Conservation (phyloP, 2,329 filamentous ascomycete species). For the Ceratocystis smalleyi region DNA sequence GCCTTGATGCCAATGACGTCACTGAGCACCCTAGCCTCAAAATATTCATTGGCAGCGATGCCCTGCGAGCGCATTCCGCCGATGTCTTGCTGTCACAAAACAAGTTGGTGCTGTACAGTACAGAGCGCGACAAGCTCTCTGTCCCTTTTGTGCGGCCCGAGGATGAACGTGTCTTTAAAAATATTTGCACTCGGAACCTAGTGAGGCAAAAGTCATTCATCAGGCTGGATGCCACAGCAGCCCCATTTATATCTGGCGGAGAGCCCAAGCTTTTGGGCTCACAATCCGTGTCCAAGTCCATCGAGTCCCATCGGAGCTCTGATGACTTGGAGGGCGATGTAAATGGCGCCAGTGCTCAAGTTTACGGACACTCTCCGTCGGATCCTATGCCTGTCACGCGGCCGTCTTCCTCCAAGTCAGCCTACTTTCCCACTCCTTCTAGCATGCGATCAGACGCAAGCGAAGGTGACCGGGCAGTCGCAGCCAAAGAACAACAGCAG, state of each 20-base stretch:
- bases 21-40: slow-evolving; percentile 37
- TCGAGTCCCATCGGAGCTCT: slow-evolving; percentile 3
- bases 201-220: slow-evolving; percentile 44
- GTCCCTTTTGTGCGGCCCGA: slow-evolving; percentile 88
- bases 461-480: slow-evolving; percentile 4
- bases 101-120: slow-evolving; percentile 71
- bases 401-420: slow-evolving; percentile 9
- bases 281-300: slow-evolving; percentile 9
- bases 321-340: neutral
- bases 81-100: slow-evolving; percentile 89
- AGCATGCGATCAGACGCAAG: slow-evolving; percentile 10
- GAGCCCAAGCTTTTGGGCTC: slow-evolving; percentile 22
- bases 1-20: slow-evolving; percentile 35
- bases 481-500: neutral
- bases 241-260: slow-evolving; percentile 27
- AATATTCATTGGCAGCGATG: slow-evolving; percentile 80
- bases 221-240: slow-evolving; percentile 35
- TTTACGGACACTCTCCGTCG: slow-evolving; percentile 21
- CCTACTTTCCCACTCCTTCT: slow-evolving; percentile 13
- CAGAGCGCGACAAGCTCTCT: slow-evolving; percentile 71
- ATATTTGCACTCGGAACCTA: slow-evolving; percentile 48
- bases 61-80: slow-evolving; percentile 69
- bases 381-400: neutral
- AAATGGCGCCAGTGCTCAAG: neutral
- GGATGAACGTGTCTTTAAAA: slow-evolving; percentile 65